These are phyloP conservation scores for Hypomontagnella monticulosa DNA, from an alignment of 495 filamentous ascomycete species.

Conservation along the genomic window DNA sequence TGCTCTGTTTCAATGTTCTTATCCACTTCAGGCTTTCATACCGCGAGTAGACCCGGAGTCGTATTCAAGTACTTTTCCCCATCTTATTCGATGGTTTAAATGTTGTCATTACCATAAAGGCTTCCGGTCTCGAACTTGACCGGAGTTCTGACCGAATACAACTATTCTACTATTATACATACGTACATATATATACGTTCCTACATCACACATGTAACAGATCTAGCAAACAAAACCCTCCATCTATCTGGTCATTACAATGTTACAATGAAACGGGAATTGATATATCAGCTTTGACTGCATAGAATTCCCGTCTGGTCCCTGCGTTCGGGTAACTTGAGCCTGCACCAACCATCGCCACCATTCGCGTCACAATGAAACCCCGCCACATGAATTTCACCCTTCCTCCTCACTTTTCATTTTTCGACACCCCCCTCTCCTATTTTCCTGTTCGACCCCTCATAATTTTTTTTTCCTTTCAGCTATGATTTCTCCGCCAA, in stretches of 20 bases:
- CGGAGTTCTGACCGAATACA: constrained; percentile 1
- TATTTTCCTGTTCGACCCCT: constrained; percentile 11
- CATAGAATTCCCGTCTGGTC: constrained; percentile 27
- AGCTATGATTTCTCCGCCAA: constrained; percentile 6
- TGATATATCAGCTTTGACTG: constrained; percentile 15
- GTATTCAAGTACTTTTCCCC: constrained; percentile 13
- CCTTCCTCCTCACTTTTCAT: constrained; percentile 12
- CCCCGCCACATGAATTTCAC: constrained; percentile 39
- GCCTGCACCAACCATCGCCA: constrained; percentile 29
- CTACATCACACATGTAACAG: not conserved
- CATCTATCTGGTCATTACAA: not conserved
- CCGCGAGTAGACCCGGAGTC: constrained; percentile 11
- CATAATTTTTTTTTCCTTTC: constrained; percentile 11
- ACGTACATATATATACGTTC: constrained; percentile 1
- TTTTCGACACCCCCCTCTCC: constrained; percentile 10
- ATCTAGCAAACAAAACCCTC: constrained; percentile 5
- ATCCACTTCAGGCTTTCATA: constrained; percentile 36
- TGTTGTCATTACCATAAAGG: constrained; percentile 1
- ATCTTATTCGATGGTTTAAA: constrained; percentile 2
- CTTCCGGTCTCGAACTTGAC: constrained; percentile 11
- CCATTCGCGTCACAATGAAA: constrained; percentile 34
- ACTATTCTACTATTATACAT: not conserved
- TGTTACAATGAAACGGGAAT: constrained; percentile 8
- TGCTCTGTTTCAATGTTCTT: constrained; percentile 9
- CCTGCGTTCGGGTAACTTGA: constrained; percentile 30